Conservation (phyloP, 768 basidiomycete species). For the Candolleomyces aberdarensis region DNA sequence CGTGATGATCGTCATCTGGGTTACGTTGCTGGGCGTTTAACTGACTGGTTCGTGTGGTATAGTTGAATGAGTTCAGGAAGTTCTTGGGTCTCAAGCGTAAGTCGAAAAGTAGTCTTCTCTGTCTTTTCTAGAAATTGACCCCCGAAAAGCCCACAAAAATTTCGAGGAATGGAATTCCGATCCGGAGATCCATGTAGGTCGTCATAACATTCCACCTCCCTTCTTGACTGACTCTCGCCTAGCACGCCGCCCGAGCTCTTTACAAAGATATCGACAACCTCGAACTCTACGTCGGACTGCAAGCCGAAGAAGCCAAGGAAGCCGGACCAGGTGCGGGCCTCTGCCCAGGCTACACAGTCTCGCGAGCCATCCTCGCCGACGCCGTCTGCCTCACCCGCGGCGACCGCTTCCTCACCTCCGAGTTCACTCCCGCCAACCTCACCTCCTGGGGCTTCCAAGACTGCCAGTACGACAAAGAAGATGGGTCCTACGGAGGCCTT, state of each 20-base stretch:
- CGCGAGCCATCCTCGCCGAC: conserved; percentile 79
- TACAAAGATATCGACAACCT: conserved; percentile 76
- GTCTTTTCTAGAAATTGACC: not conserved
- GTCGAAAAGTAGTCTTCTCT: conserved; percentile 14
- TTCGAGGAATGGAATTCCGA: conserved; percentile 77
- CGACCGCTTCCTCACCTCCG: conserved; percentile 75
- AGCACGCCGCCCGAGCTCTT: conserved; percentile 62
- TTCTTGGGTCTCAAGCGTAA: conserved; percentile 70
- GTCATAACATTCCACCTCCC: not conserved
- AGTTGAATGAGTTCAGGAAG: conserved; percentile 70
- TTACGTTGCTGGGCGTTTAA: not conserved
- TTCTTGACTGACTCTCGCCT: not conserved
- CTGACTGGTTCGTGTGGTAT: conserved; percentile 5
- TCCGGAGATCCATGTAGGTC: conserved; percentile 48
- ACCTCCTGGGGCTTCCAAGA: conserved; percentile 81
- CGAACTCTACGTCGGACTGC: conserved; percentile 73
- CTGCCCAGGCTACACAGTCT: conserved; percentile 82
- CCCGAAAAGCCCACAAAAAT: conserved; percentile 45
- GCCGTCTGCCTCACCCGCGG: conserved; percentile 75
- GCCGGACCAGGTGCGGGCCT: conserved; percentile 69
- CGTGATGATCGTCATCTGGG: conserved; percentile 14
- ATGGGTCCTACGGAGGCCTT: conserved; percentile 76
- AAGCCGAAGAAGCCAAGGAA: conserved; percentile 69
- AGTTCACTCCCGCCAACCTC: conserved; percentile 77
- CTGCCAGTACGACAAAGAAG: conserved; percentile 56